These are phyloP conservation scores for Cordyceps cateniannulata DNA, from an alignment of 2,329 filamentous ascomycete species.

Conservation along the genomic window DNA sequence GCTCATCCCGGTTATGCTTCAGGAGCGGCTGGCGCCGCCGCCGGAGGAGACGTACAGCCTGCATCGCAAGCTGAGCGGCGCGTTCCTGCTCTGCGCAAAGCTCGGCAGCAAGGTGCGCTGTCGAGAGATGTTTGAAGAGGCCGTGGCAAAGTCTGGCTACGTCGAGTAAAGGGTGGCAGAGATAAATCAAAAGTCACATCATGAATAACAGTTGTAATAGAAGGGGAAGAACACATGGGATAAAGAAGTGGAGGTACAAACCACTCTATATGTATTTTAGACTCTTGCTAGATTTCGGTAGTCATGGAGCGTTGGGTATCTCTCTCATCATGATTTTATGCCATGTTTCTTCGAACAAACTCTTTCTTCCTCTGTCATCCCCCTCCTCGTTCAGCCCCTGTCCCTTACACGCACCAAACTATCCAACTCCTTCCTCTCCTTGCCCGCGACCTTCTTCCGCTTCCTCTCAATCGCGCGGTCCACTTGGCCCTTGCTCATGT, in stretches of 20 bases:
- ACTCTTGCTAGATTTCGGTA: not conserved
- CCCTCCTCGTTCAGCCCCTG: not conserved
- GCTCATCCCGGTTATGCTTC: slow-evolving; percentile 88
- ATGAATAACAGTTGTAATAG: not conserved
- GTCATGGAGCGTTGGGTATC: slow-evolving; percentile 7
- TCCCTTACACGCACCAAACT: slow-evolving; percentile 26
- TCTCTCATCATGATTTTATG: slow-evolving; percentile 4
- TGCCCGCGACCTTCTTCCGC: slow-evolving; percentile 80
- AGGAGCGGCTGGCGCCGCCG: slow-evolving; percentile 79
- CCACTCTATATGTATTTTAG: not conserved
- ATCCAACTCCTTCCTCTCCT: slow-evolving; percentile 72
- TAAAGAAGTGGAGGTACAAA: not conserved
- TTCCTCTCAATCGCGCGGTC: slow-evolving; percentile 79
- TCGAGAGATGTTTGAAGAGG: slow-evolving; percentile 68
- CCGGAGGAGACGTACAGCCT: slow-evolving; percentile 97
- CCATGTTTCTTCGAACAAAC: not conserved
- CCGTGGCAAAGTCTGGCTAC: slow-evolving; percentile 32
- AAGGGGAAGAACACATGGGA: not conserved
- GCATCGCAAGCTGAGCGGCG: slow-evolving; percentile 90
- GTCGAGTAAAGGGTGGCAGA: slow-evolving; percentile 4
- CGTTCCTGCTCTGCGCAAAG: slow-evolving; percentile 84
- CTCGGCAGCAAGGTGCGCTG: slow-evolving; percentile 79
- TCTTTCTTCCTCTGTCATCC: too few species aligned
- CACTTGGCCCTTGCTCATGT: slow-evolving; percentile 78
- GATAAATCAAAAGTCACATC: not conserved